These are phyloP conservation scores for Sequoiadendron giganteum DNA, from an alignment of 75 land plant species.

Conservation along the genomic window DNA sequence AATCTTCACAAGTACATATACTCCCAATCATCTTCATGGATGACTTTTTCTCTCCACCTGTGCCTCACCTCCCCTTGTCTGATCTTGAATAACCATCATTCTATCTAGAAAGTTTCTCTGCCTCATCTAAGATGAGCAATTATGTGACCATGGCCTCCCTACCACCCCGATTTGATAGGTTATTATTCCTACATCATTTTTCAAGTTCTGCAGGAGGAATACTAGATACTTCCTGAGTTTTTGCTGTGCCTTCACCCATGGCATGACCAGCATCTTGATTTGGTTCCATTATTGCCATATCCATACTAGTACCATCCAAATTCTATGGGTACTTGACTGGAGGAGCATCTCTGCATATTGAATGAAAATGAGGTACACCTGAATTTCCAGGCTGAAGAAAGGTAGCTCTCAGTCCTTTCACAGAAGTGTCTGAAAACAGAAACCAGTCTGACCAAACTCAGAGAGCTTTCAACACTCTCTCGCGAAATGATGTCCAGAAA, in stretches of 20 bases:
- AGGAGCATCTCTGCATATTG: conserved; percentile 46
- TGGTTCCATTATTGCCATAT: conserved; percentile 20
- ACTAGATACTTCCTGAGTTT: conserved; percentile 38
- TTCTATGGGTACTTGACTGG: conserved; percentile 26
- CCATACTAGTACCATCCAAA: conserved; percentile 17
- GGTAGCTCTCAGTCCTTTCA: conserved; percentile 50
- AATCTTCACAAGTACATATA: conserved; percentile 38
- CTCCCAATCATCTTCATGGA: conserved; percentile 14
- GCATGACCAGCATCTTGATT: conserved; percentile 52
- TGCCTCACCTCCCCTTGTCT: neutral
- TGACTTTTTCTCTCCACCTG: conserved; percentile 29
- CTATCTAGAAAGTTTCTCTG: conserved; percentile 30
- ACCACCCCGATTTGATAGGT: conserved; percentile 51
- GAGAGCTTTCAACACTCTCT: conserved; percentile 60
- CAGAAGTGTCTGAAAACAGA: conserved; percentile 53
- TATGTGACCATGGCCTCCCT: conserved; percentile 49
- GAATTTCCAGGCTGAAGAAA: conserved; percentile 56
- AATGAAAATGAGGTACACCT: conserved; percentile 47
- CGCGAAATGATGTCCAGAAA: conserved; percentile 25
- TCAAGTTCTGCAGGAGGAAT: conserved; percentile 52
- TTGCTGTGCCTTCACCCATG: conserved; percentile 53
- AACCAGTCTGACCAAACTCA: conserved; percentile 65
- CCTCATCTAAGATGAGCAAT: conserved; percentile 45
- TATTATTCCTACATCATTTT: conserved; percentile 49
- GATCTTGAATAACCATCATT: conserved; percentile 7